Evolutionary conservation across 2,329 filamentous ascomycete genomes (phyloP).

Genomic region (Fusarium metavorans): DNA sequence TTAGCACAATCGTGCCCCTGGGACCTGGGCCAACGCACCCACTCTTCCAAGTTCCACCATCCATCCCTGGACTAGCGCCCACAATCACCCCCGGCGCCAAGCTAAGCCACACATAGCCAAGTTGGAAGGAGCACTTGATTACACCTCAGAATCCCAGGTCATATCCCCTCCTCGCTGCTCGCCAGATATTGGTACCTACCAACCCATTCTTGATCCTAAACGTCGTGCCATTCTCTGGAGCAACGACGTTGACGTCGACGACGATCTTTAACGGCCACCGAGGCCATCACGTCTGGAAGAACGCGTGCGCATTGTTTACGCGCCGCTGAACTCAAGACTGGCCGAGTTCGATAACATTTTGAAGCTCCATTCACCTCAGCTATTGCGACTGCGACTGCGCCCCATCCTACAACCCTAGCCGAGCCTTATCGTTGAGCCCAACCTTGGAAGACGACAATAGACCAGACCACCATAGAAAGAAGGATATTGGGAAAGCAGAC

Average conservation of each 20-base stretch:
- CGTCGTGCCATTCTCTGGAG: slow-evolving; percentile 28
- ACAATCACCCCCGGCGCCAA: slow-evolving; percentile 22
- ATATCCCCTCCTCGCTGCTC: slow-evolving; percentile 33
- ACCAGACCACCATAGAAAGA: neutral
- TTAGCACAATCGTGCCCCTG: slow-evolving; percentile 16
- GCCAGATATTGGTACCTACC: neutral
- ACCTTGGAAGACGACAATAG: neutral
- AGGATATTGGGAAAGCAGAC: neutral
- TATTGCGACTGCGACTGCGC: slow-evolving; percentile 28
- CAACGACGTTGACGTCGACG: slow-evolving; percentile 14
- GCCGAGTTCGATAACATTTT: neutral
- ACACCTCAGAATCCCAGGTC: slow-evolving; percentile 22
- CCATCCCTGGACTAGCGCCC: slow-evolving; percentile 30
- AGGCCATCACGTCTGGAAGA: neutral
- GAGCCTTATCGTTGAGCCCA: slow-evolving; percentile 4
- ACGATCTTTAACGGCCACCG: slow-evolving; percentile 4
- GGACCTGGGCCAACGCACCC: slow-evolving; percentile 34
- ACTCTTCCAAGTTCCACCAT: slow-evolving; percentile 22
- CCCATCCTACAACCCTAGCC: slow-evolving; percentile 18
- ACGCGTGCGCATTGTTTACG: slow-evolving; percentile 4
- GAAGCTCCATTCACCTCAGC: neutral
- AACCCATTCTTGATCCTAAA: slow-evolving; percentile 16
- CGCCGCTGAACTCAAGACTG: neutral
- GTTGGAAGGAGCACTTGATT: slow-evolving; percentile 32
- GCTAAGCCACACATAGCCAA: slow-evolving; percentile 38